Base-by-base conservation (phyloP, 2,329 filamentous ascomycete species). In the Hypomyces perniciosus region DNA sequence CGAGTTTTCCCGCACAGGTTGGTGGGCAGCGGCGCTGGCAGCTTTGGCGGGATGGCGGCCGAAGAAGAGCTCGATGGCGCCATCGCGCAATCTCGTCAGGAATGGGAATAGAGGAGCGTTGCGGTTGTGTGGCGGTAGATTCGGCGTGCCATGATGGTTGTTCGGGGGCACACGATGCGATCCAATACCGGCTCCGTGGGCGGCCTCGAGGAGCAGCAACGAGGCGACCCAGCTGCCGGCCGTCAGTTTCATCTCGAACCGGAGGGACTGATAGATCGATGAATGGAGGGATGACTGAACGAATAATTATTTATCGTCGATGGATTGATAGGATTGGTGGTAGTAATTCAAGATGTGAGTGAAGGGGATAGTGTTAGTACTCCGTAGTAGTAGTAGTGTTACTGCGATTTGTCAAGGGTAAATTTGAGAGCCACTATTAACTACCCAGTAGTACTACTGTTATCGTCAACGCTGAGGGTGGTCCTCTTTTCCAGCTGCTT, bases 1-100 rank as follows among this genome's bases (percentile, higher is more conserved):
- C 29, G 72, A 56, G 43, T 61, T 66, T 52, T 58, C 65, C 55
- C 61, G 54, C 50, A 61, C 33, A 30, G 59, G 55, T n/a, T 53
- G 51, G 30, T 54, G 45, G 28, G 49, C 27, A 3, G 39, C 31
- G 39, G 42, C 42, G 10, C 28, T 45, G 55, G 58, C 49, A 39
- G 59, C 54, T 47, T 67, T 67, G 31, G 61, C 64, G 2, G 68
- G 67, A 57, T 72, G 70, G 6, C 67, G 65, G 9, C 77, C 75
- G 52, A 80, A 79, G 40, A 80, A 59, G 29, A 75, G 65, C 56
- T 78, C 75, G 35, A 79, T 68, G 40, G 70, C 69, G 31, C 68
- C 68, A 56, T 80, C 74, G 54, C 78, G 73, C 39, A 81, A 59
- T 68, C 73, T 76, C 31, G 72, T 74, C 50, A 79, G 62, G 51